Conservation (phyloP, 176 grass and related monocot genomes). For the Oryza australiensis region DNA sequence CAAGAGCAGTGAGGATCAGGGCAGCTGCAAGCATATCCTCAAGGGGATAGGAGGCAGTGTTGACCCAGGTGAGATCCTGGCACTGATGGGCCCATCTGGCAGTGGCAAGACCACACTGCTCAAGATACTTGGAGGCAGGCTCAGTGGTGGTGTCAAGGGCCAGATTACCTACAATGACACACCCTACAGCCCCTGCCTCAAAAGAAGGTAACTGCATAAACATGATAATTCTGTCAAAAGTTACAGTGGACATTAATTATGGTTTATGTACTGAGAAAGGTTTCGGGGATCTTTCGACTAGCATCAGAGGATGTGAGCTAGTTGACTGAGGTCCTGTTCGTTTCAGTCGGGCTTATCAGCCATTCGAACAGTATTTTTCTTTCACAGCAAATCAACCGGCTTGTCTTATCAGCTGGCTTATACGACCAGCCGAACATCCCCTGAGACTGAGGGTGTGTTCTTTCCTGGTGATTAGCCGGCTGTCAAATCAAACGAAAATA, state of each 20-base stretch:
- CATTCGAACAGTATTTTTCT: too few species aligned
- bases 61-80: conserved; percentile 79
- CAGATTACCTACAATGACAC: conserved; percentile 84
- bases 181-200: conserved; percentile 71
- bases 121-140: conserved; percentile 80
- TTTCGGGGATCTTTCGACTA: too few species aligned
- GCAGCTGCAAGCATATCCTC: conserved; percentile 73
- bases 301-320: too few species aligned
- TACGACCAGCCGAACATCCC: too few species aligned
- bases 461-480: too few species aligned
- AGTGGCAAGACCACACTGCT: conserved; percentile 95
- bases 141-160: conserved; percentile 62
- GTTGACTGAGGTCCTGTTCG: too few species aligned
- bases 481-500: too few species aligned
- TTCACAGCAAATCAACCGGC: too few species aligned
- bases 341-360: too few species aligned
- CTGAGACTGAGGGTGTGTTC: too few species aligned
- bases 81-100: conserved; percentile 88
- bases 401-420: too few species aligned
- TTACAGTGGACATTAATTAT: neutral
- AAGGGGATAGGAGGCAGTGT: conserved; percentile 85
- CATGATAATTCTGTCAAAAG: neutral
- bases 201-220: conserved; percentile 56
- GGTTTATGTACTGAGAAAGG: too few species aligned
- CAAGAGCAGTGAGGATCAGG: conserved; percentile 46